These are phyloP conservation scores for Stagonosporopsis chrysanthemi DNA, from an alignment of 2,329 filamentous ascomycete genomes.

Conservation along the genomic window DNA sequence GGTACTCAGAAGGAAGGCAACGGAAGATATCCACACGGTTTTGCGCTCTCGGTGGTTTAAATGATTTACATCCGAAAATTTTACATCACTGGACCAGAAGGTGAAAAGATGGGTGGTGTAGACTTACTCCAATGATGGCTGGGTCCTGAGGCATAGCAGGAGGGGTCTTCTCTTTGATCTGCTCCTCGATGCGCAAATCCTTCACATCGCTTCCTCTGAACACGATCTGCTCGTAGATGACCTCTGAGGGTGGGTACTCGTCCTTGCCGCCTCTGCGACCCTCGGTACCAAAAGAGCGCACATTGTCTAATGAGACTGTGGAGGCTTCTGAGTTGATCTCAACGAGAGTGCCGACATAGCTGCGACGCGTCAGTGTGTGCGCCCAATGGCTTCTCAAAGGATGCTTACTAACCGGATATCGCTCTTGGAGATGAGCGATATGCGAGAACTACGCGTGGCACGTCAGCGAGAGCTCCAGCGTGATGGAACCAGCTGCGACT, in stretches of 20 bases:
- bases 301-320: slow-evolving; percentile 96
- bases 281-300: slow-evolving; percentile 92
- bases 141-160: slow-evolving; percentile 89
- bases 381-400: slow-evolving; percentile 26
- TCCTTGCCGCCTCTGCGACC: slow-evolving; percentile 82
- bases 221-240: slow-evolving; percentile 97
- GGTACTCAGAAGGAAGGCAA: slow-evolving; percentile 99
- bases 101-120: slow-evolving; percentile 16
- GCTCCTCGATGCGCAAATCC: slow-evolving; percentile 91
- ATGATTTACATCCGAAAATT: slow-evolving; percentile 96
- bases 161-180: slow-evolving; percentile 73
- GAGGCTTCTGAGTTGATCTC: slow-evolving; percentile 98
- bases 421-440: slow-evolving; percentile 96
- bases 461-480: slow-evolving; percentile 47
- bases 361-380: slow-evolving; percentile 51
- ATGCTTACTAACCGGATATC: slow-evolving; percentile 80
- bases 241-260: slow-evolving; percentile 83
- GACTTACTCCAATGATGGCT: slow-evolving; percentile 95
- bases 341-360: slow-evolving; percentile 94
- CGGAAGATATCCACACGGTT: slow-evolving; percentile 94
- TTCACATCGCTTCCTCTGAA: slow-evolving; percentile 99
- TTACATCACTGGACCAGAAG: slow-evolving; percentile 76
- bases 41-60: slow-evolving; percentile 90
- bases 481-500: slow-evolving; percentile 50
- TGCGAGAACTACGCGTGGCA: slow-evolving; percentile 73